Conservation (phyloP, 148 eudicot species). For the Rhododendron mucronatum region DNA sequence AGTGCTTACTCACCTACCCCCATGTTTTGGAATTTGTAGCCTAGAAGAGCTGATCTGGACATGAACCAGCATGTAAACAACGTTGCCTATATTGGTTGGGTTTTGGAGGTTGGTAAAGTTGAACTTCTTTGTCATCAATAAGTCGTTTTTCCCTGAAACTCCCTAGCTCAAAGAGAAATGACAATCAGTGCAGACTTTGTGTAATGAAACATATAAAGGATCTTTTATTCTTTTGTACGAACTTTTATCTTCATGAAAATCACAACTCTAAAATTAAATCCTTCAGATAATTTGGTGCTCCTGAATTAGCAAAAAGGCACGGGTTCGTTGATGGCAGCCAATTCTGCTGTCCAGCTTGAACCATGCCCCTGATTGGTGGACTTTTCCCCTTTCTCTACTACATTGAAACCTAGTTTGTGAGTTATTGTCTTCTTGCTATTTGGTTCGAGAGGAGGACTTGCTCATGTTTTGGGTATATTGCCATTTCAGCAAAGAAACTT, state of each 20-base stretch:
- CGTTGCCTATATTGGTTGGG: slow-evolving; percentile 92
- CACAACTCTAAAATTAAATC: background rate
- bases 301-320: background rate
- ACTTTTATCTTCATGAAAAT: background rate
- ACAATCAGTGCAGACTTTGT: background rate
- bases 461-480: background rate
- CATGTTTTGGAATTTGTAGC: slow-evolving; percentile 42
- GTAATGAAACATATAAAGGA: background rate
- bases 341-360: background rate
- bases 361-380: slow-evolving; percentile 6
- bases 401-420: background rate
- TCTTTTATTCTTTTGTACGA: background rate
- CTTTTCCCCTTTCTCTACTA: background rate
- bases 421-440: background rate
- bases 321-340: background rate
- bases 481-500: background rate
- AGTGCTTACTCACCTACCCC: slow-evolving; percentile 5
- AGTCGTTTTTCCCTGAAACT: background rate
- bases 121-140: background rate
- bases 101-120: slow-evolving; percentile 66
- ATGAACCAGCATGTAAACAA: slow-evolving; percentile 98
- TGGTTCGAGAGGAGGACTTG: background rate
- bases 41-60: slow-evolving; percentile 93
- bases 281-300: background rate
- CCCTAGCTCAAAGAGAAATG: background rate